phyloP scores from a whole-genome alignment of 2,329 filamentous ascomycete species.

The Fusarium papillatum region DNA sequence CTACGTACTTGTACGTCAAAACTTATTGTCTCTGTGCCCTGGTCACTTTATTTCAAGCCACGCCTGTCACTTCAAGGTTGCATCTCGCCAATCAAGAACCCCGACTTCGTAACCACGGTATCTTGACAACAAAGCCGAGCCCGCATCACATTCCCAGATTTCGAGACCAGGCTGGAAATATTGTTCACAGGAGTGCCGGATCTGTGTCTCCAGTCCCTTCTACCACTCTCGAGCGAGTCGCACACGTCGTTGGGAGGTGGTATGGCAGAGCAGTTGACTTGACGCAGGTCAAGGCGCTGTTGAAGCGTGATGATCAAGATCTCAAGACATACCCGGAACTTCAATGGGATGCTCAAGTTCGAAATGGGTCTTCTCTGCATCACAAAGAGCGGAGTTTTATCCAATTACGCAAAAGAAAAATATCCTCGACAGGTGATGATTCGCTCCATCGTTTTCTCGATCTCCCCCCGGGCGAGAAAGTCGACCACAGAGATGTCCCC shows the following conservation, averaged over 20 bases:
- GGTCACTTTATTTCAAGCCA: constrained; percentile 37
- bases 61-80: constrained; percentile 34
- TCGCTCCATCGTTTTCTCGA: constrained; percentile 27
- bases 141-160: fast-evolving
- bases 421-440: constrained; percentile 27
- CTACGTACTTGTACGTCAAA: constrained; percentile 40
- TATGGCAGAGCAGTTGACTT: constrained; percentile 32
- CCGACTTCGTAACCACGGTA: not conserved
- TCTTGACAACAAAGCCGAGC: not conserved
- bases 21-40: constrained; percentile 40
- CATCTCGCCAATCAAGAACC: not conserved
- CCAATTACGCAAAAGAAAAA: constrained; percentile 15
- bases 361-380: constrained; percentile 28
- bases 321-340: constrained; percentile 34
- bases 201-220: too few relatives aligned
- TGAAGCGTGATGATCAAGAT: constrained; percentile 28
- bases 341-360: constrained; percentile 33
- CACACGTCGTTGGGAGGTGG: constrained; percentile 24
- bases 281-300: constrained; percentile 16
- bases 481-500: constrained; percentile 34
- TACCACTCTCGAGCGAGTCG: not conserved
- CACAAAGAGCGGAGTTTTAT: constrained; percentile 26
- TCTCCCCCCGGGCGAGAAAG: constrained; percentile 8
- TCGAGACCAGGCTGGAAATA: fast-evolving
- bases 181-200: fast-evolving